Evolutionary conservation across 1,139 yeast species (phyloP).

Genomic region (Citeromyces hawaiiensis): DNA sequence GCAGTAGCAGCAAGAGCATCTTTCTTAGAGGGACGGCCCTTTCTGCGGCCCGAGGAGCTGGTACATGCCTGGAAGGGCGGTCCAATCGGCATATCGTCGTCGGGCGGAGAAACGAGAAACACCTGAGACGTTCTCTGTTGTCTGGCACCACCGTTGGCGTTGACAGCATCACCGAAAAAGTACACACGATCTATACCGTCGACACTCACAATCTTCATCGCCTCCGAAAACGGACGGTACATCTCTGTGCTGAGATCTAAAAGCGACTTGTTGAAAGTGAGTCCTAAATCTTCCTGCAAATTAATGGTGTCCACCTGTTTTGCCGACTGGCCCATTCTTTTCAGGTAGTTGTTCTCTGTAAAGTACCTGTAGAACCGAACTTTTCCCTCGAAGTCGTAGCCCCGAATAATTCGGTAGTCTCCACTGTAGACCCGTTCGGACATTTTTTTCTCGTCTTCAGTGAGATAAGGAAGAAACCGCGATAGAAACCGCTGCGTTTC

Average conservation of each 20-base stretch:
- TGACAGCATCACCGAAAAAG: background rate
- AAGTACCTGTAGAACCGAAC: conserved; percentile 61
- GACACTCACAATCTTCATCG: background rate
- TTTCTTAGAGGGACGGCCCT: background rate
- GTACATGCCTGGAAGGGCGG: background rate
- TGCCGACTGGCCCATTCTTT: conserved; percentile 9
- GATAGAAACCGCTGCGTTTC: conserved; percentile 5
- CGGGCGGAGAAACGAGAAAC: background rate
- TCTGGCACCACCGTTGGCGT: background rate
- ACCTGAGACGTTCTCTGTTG: background rate
- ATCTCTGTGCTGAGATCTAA: background rate
- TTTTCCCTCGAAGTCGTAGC: conserved; percentile 64
- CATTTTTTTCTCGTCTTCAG: conserved; percentile 2
- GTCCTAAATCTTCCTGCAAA: background rate
- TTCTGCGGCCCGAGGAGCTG: background rate
- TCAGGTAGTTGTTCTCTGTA: conserved; percentile 25
- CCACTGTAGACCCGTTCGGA: conserved; percentile 2
- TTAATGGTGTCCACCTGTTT: conserved; percentile 3
- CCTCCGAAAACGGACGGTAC: background rate
- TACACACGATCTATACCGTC: background rate
- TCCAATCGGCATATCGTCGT: background rate
- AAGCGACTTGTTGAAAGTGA: background rate
- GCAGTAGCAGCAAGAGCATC: background rate
- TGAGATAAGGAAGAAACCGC: conserved; percentile 6
- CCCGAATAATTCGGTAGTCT: conserved; percentile 32